phyloP scores from a whole-genome alignment of 176 grass and related monocot species.

The Stipa capillata region DNA sequence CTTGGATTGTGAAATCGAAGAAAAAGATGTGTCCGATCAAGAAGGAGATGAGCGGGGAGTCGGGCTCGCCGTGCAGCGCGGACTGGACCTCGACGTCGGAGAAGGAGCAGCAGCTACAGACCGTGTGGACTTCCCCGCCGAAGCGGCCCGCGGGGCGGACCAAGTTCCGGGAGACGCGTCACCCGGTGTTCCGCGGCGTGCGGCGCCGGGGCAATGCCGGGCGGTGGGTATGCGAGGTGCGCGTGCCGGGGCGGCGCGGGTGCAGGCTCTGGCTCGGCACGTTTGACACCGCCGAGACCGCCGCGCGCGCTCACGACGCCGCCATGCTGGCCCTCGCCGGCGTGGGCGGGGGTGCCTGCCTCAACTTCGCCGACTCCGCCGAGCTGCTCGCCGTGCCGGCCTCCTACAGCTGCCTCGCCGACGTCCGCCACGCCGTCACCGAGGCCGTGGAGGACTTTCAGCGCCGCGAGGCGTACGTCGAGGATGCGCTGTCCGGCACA shows the following conservation, averaged over 20 bases:
- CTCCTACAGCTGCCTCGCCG: slow-evolving; percentile 24
- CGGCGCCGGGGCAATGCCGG: slow-evolving; percentile 33
- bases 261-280: slow-evolving; percentile 84
- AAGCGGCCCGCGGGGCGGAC: slow-evolving; percentile 52
- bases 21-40: slow-evolving; percentile 28
- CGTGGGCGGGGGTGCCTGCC: slow-evolving; percentile 1
- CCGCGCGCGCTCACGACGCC: slow-evolving; percentile 64
- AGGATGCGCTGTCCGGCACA: background rate
- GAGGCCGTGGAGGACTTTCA: slow-evolving; percentile 37
- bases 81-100: slow-evolving; percentile 20
- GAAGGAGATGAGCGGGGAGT: slow-evolving; percentile 30
- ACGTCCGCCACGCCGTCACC: slow-evolving; percentile 41
- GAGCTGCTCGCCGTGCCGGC: slow-evolving; percentile 23
- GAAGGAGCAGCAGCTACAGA: background rate
- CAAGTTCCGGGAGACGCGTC: slow-evolving; percentile 68
- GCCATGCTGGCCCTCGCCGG: slow-evolving; percentile 44
- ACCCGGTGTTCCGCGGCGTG: slow-evolving; percentile 64
- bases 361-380: slow-evolving; percentile 73
- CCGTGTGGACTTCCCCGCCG: slow-evolving; percentile 28
- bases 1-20: background rate
- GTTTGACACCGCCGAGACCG: slow-evolving; percentile 53
- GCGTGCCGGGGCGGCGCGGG: slow-evolving; percentile 28
- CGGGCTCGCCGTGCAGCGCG: slow-evolving; percentile 10
- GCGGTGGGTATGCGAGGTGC: slow-evolving; percentile 60
- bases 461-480: background rate